Base-by-base conservation (phyloP, 2,329 filamentous ascomycete genomes). In the Colletotrichum lupini region DNA sequence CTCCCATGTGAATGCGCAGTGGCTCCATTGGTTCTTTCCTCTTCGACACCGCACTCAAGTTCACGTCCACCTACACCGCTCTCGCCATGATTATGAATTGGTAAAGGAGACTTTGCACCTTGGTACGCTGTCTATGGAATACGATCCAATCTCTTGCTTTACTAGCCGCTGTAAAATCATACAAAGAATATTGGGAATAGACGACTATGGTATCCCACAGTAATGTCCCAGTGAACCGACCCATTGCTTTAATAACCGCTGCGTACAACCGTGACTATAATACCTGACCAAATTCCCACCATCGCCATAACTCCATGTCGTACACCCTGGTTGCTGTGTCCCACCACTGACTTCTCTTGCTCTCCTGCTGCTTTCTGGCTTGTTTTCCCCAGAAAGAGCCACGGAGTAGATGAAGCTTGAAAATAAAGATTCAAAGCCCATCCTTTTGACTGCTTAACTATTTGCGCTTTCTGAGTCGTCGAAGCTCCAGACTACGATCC, bases 1-100 rank as follows among this genome's bases (percentile, higher is more conserved):
- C 74, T 35, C 32, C 24, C 9, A 42, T 63, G 30, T 8, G 16
- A 24, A 3, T 56, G 52, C 56, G 11, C 46, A 85, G 82, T 63
- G 87, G 87, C 53, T 82, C 83, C 24, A 16, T 72, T 5, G 70
- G 81, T 16, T 78, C 82, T 24, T 73, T 77, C 46, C 63, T 88
- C 19, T 78, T 77, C 64, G 85, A 86, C 67, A 1, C 81, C 0
- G 67, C 74, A 5, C 78, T 90, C 49, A 86, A 85, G 76, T 60
- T 83, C 46, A 82, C 84, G 78, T 84, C 87, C 14, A 78, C 82
- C n/a, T 85, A 85, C 76, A 81, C 86, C 11, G 79, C 83, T 14
- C 76, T 84, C 60, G 81, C 80, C 65, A 79, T 85, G 74, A 80
- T 82, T 26, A 74, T 84, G 66, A 79, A 78, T n/a, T 76, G 78